A percentile compares a stretch with the other conserved stretches of the same genome.
These are phyloP conservation scores for Lactarius hatsudake DNA, from an alignment of 768 basidiomycete species.

Conservation along the genomic window DNA sequence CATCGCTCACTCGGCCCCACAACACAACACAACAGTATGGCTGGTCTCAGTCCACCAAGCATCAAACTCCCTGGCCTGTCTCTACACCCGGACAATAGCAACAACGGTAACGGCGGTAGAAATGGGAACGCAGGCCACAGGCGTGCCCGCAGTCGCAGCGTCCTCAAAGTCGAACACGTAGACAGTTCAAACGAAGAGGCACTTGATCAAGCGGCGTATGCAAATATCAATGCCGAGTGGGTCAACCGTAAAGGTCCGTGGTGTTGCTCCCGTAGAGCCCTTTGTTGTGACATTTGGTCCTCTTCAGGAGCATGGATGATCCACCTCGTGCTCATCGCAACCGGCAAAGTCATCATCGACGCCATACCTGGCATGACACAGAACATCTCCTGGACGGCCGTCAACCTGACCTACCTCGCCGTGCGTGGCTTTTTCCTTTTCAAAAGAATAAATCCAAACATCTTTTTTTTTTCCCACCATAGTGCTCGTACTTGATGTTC, in stretches of 20 bases:
- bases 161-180: slow-evolving; percentile 84
- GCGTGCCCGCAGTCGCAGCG: slow-evolving; percentile 63
- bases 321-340: slow-evolving; percentile 87
- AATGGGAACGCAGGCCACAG: slow-evolving; percentile 14
- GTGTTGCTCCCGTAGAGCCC: background rate
- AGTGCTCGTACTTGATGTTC: slow-evolving; percentile 91
- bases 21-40: slow-evolving; percentile 3
- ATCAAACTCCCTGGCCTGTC: slow-evolving; percentile 21
- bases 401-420: slow-evolving; percentile 86
- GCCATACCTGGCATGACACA: slow-evolving; percentile 92
- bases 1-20: background rate
- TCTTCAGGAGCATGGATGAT: slow-evolving; percentile 92
- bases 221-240: slow-evolving; percentile 89
- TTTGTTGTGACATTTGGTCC: slow-evolving; percentile 1
- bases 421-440: slow-evolving; percentile 47
- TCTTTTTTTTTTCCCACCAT: background rate
- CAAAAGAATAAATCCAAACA: background rate
- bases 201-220: slow-evolving; percentile 75
- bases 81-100: background rate
- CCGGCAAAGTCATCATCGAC: slow-evolving; percentile 91
- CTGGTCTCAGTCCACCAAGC: slow-evolving; percentile 16
- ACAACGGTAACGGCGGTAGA: background rate
- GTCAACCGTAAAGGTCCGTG: slow-evolving; percentile 84
- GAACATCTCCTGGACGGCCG: slow-evolving; percentile 92
- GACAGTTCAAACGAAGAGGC: slow-evolving; percentile 71